Conservation (phyloP, 495 filamentous ascomycete genomes). For the Rhizodiscina lignyota region DNA sequence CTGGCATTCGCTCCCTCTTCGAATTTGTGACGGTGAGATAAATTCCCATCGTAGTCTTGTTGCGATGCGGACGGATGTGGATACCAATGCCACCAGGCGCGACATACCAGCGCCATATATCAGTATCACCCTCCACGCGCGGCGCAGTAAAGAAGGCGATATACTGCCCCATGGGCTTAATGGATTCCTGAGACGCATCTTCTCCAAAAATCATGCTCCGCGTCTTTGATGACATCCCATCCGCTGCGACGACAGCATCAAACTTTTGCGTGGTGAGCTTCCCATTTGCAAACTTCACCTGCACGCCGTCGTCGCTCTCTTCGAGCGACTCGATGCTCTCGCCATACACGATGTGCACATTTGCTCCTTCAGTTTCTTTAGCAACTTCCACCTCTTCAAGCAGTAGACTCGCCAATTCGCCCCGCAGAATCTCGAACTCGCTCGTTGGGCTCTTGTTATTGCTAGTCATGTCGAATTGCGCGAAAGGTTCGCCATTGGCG, state of each 20-base stretch:
- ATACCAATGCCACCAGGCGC: too few relatives aligned
- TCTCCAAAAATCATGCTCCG: constrained; percentile 10
- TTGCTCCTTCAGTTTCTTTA: too few relatives aligned
- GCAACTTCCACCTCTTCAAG: constrained; percentile 7
- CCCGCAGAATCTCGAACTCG: constrained; percentile 15
- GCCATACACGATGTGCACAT: constrained; percentile 11
- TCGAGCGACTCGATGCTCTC: constrained; percentile 9
- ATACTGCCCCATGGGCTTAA: constrained; percentile 9
- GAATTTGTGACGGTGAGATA: too few relatives aligned
- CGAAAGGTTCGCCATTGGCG: constrained; percentile 6
- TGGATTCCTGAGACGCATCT: constrained; percentile 4
- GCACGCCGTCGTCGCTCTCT: constrained; percentile 6
- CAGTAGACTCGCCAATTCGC: constrained; percentile 11
- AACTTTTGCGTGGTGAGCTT: constrained; percentile 4
- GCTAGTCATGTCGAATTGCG: constrained; percentile 5
- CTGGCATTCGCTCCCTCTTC: too few relatives aligned
- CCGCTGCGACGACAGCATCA: constrained; percentile 15
- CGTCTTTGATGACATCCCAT: constrained; percentile 10
- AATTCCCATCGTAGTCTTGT: too few relatives aligned
- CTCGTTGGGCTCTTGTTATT: constrained; percentile 6
- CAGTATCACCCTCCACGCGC: constrained; percentile 1
- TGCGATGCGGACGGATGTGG: too few relatives aligned
- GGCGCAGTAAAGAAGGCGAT: constrained; percentile 15
- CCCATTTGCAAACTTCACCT: constrained; percentile 9
- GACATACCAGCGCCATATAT: constrained; percentile 9